phyloP scores from a whole-genome alignment of 2,329 filamentous ascomycete species.

The Alternaria brassicae region DNA sequence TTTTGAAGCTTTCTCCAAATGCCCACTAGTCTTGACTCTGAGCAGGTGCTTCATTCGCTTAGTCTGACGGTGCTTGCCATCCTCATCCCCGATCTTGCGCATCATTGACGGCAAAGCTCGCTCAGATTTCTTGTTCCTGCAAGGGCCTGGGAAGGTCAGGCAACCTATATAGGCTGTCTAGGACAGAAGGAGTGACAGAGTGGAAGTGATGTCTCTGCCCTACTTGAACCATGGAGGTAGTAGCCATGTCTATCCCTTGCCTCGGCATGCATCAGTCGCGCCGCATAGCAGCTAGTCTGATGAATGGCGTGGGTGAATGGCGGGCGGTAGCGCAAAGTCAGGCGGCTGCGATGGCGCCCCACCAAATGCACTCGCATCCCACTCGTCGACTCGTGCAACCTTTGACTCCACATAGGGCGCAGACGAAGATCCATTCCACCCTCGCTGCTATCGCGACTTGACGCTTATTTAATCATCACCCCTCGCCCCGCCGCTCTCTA shows the following conservation, averaged over 20 bases:
- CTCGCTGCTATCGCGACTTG: slow-evolving; percentile 15
- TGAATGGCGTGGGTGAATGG: slow-evolving; percentile 3
- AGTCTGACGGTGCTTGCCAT: not conserved
- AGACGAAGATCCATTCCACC: slow-evolving; percentile 11
- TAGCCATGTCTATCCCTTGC: too few relatives aligned
- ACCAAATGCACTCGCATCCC: slow-evolving; percentile 16
- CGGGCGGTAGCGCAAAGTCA: slow-evolving; percentile 11
- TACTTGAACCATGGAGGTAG: too few relatives aligned
- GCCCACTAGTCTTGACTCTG: not conserved
- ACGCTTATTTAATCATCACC: slow-evolving; percentile 6
- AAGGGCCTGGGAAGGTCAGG: too few relatives aligned
- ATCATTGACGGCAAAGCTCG: too few relatives aligned
- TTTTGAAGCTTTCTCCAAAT: too few relatives aligned
- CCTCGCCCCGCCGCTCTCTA: not conserved
- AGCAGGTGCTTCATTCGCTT: not conserved
- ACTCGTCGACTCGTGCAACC: slow-evolving; percentile 13
- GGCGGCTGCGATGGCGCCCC: slow-evolving; percentile 18
- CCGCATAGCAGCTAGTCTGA: not conserved
- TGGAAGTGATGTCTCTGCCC: too few relatives aligned
- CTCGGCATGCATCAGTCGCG: not conserved
- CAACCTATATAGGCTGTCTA: too few relatives aligned
- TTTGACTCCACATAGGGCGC: slow-evolving; percentile 17
- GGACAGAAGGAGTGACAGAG: too few relatives aligned
- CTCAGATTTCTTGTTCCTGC: too few relatives aligned
- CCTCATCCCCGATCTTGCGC: too few relatives aligned